phyloP scores from a whole-genome alignment of 495 filamentous ascomycete species.

The Aspergillus cavernicola region DNA sequence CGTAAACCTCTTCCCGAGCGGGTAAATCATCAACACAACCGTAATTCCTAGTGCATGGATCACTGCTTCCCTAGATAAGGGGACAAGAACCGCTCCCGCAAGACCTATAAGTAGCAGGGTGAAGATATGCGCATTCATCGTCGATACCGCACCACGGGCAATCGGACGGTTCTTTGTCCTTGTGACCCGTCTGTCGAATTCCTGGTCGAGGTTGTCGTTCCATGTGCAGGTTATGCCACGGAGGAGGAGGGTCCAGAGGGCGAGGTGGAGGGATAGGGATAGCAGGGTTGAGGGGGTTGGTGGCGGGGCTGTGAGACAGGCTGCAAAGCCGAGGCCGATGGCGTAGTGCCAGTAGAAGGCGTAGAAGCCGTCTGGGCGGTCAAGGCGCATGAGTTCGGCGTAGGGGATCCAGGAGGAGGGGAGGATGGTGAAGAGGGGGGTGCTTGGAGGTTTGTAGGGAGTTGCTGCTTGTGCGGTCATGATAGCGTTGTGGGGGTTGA shows the following conservation, averaged over 20 bases:
- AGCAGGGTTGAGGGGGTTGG: slow-evolving; percentile 1
- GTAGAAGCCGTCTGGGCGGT: slow-evolving; percentile 32
- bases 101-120: too few relatives aligned
- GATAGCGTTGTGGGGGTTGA: too few relatives aligned
- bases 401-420: slow-evolving; percentile 61
- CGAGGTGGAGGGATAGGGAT: background rate
- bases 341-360: slow-evolving; percentile 32
- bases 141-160: slow-evolving; percentile 42
- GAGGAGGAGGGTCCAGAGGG: slow-evolving; percentile 21
- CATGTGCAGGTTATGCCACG: slow-evolving; percentile 35
- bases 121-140: slow-evolving; percentile 18
- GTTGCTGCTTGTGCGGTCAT: background rate
- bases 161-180: slow-evolving; percentile 40
- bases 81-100: too few relatives aligned
- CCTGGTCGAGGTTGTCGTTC: slow-evolving; percentile 45
- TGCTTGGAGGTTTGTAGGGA: background rate
- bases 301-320: slow-evolving; percentile 9
- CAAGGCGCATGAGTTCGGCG: slow-evolving; percentile 39
- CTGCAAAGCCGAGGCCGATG: slow-evolving; percentile 27
- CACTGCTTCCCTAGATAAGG: slow-evolving; percentile 15
- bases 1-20: slow-evolving; percentile 19
- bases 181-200: slow-evolving; percentile 38
- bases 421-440: slow-evolving; percentile 58
- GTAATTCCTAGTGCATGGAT: slow-evolving; percentile 5
- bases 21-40: slow-evolving; percentile 5